Percentiles rank a stretch among this genome's conserved stretches.
phyloP scores from a whole-genome alignment of 495 filamentous ascomycete genomes.

The Apiosordaria backusii region DNA sequence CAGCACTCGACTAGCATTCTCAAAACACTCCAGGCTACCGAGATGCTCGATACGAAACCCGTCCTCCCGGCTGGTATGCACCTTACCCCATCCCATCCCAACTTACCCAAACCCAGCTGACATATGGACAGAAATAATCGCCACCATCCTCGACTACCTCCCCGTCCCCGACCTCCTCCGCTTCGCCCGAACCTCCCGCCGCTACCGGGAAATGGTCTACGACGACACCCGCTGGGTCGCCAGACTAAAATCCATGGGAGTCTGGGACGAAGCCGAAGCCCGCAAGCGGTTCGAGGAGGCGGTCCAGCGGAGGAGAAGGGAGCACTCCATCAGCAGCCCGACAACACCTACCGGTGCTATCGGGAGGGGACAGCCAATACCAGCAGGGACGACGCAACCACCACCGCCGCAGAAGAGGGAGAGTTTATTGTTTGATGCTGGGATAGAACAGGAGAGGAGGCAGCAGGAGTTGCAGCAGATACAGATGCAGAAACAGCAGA shows the following conservation, averaged over 20 bases:
- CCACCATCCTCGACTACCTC: slow-evolving; percentile 83
- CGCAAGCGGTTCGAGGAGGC: slow-evolving; percentile 71
- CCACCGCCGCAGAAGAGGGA: slow-evolving; percentile 39
- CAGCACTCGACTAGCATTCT: slow-evolving; percentile 52
- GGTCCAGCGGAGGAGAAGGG: slow-evolving; percentile 58
- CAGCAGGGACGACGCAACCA: not conserved
- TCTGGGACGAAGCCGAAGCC: slow-evolving; percentile 90
- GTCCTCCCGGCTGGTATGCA: slow-evolving; percentile 72
- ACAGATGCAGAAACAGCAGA: slow-evolving; percentile 13
- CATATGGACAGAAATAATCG: slow-evolving; percentile 68
- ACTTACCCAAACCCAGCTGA: not conserved
- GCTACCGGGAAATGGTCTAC: slow-evolving; percentile 97
- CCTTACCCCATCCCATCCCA: not conserved
- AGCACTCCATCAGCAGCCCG: slow-evolving; percentile 39
- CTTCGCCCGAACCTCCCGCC: slow-evolving; percentile 82
- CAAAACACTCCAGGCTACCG: slow-evolving; percentile 68
- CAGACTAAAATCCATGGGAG: slow-evolving; percentile 75
- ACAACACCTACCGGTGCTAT: slow-evolving; percentile 17
- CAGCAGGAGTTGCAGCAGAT: slow-evolving; percentile 18
- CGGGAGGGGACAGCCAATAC: not conserved
- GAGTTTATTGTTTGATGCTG: slow-evolving; percentile 62
- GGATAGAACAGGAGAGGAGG: slow-evolving; percentile 54
- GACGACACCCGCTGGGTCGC: slow-evolving; percentile 96
- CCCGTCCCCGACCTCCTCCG: slow-evolving; percentile 77
- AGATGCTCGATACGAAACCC: slow-evolving; percentile 71